Evolutionary conservation across 2,329 filamentous ascomycete species (phyloP).

Genomic region (Ophiostoma fasciatum): DNA sequence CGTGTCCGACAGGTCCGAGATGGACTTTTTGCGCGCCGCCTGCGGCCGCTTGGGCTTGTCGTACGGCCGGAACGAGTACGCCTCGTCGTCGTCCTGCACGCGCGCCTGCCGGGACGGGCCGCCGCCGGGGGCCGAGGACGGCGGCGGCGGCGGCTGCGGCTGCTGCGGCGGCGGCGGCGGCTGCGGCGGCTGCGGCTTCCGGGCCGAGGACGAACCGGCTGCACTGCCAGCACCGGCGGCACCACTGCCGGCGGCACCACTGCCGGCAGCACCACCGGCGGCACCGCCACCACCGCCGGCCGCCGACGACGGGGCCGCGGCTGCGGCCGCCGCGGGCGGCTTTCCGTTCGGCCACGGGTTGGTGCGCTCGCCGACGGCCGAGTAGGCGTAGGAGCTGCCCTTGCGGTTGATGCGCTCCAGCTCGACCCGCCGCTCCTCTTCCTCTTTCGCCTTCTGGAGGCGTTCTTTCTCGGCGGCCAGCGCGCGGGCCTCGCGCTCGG

Average conservation of each 20-base stretch:
- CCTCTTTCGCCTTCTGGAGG: conserved; percentile 17
- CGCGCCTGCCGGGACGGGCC: conserved; percentile 23
- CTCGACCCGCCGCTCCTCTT: conserved; percentile 13
- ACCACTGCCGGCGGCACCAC: conserved; percentile 16
- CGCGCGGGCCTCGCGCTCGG: conserved; percentile 22
- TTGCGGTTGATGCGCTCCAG: conserved; percentile 18
- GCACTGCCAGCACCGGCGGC: conserved; percentile 17
- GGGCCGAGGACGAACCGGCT: neutral
- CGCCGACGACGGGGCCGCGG: conserved; percentile 16
- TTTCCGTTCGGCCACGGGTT: conserved; percentile 55
- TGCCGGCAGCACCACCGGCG: conserved; percentile 19
- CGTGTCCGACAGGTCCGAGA: conserved; percentile 63
- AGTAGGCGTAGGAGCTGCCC: conserved; percentile 45
- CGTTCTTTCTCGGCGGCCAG: conserved; percentile 20
- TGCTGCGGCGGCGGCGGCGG: too few relatives aligned
- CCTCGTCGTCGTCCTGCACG: conserved; percentile 36
- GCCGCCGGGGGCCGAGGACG: conserved; percentile 41
- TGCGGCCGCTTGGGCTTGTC: conserved; percentile 46
- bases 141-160: too few relatives aligned
- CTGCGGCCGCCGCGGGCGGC: conserved; percentile 21
- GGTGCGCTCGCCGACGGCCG: conserved; percentile 51
- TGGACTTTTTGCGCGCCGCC: conserved; percentile 41
- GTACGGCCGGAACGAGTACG: conserved; percentile 64
- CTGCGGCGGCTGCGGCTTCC: neutral
- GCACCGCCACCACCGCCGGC: neutral